Percentiles rank a stretch among this genome's conserved stretches.
Evolutionary conservation across 2,329 filamentous ascomycete species (phyloP).

Genomic region (Alternaria sp.): DNA sequence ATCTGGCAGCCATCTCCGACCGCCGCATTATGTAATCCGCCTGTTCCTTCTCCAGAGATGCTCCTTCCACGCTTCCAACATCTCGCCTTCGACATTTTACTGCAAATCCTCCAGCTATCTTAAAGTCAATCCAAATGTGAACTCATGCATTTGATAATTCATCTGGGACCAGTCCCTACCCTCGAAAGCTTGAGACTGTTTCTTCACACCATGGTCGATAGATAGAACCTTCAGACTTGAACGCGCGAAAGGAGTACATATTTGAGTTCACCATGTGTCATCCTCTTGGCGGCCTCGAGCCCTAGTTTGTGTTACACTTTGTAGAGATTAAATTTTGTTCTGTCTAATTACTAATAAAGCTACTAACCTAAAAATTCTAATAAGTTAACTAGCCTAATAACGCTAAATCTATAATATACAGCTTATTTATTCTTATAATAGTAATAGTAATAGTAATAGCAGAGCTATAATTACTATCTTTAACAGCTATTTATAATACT

Average conservation of each 20-base stretch:
- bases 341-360: too few relatives aligned
- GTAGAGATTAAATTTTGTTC: too few relatives aligned
- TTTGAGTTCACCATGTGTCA: neutral
- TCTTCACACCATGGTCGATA: neutral
- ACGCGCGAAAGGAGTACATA: neutral
- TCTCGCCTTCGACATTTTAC: neutral
- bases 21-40: slow-evolving; percentile 25
- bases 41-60: neutral
- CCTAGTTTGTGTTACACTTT: too few relatives aligned
- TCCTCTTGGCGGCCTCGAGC: neutral
- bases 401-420: too few relatives aligned
- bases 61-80: neutral
- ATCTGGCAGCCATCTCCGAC: slow-evolving; percentile 19
- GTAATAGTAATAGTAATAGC: too few relatives aligned
- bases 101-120: neutral
- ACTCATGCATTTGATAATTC: accelerated
- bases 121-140: neutral
- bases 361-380: too few relatives aligned
- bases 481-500: too few relatives aligned
- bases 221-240: neutral
- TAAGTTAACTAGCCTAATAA: too few relatives aligned
- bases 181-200: neutral
- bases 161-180: neutral
- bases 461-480: too few relatives aligned
- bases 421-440: too few relatives aligned